Base-by-base conservation (phyloP, 495 filamentous ascomycete species). In the Xylaria scruposa region DNA sequence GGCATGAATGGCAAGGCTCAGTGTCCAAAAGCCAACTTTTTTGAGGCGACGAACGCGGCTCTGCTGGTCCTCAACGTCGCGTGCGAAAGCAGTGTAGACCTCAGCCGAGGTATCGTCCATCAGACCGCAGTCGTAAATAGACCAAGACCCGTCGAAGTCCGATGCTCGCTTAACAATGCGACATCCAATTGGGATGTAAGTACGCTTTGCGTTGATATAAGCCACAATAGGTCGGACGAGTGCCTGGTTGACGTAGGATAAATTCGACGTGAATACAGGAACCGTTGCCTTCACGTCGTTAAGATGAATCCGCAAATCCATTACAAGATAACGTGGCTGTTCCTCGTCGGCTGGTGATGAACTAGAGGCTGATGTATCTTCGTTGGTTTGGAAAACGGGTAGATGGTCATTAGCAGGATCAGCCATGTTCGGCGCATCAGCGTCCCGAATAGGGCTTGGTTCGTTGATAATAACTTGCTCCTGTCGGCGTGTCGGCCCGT, bases 71-170 rank as follows among this genome's bases (percentile, higher is more conserved):
- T 92, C 88, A 24, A 98, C 93, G 82, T 95, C 92, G 68, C 89
- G 88, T 24, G 94, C 94, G 81, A 99, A 98, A 1, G 96, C 96
- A 73, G 92, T 87, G 75, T 99, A 99, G 40, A 93, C 93, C 88
- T 97, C 96, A 62, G 92, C 93, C 3, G 92, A 94, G n/a, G 95
- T 85, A 79, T 98, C 97, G 72, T 97, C 93, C 94, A 99, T 93
- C 58, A 99, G 84, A 9, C 94, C 94, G 78, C 92, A 95, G 77
- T 99, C 96, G 81, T 90, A 98, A 58, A 97, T 89, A 19, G 93
- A 97, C 96, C 96, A 99, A 73, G 91, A 92, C 21, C 96, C 96
- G 79, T 99, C 94, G 76, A 98, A 99, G 80, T 99, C 96, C 67
- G 87, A 85, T 12, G 88, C 86, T 3, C 88, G 88, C 82, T 99